Percentiles rank a stretch among this genome's conserved stretches.
Conservation (phyloP, 2,329 filamentous ascomycete species). For the Arthrinium puccinioides region DNA sequence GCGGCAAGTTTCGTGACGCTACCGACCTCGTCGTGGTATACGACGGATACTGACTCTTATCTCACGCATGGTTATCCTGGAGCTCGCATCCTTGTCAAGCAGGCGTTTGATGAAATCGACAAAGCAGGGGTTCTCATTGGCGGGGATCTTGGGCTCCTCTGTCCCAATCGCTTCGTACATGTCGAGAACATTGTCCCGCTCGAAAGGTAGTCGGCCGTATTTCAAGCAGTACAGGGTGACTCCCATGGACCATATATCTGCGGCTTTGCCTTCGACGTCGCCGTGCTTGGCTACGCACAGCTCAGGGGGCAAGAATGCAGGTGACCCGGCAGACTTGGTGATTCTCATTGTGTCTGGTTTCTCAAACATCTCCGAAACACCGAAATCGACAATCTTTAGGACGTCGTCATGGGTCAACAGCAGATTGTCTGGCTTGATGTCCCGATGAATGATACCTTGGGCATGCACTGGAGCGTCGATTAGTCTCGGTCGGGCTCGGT, state of each 20-base stretch:
- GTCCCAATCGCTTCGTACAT: slow-evolving; percentile 83
- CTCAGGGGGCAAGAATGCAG: slow-evolving; percentile 90
- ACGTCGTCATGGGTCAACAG: slow-evolving; percentile 84
- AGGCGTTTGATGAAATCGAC: slow-evolving; percentile 66
- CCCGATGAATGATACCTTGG: slow-evolving; percentile 89
- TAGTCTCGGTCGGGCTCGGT: not conserved
- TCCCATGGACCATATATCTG: slow-evolving; percentile 98
- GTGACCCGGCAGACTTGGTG: slow-evolving; percentile 87
- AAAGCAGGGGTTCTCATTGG: slow-evolving; percentile 60
- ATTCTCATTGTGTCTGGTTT: slow-evolving; percentile 81
- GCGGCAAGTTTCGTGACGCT: slow-evolving; percentile 1
- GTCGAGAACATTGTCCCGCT: slow-evolving; percentile 69
- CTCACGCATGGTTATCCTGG: slow-evolving; percentile 75
- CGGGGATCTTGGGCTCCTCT: slow-evolving; percentile 56
- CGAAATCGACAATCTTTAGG: slow-evolving; percentile 97
- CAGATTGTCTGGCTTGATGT: slow-evolving; percentile 97
- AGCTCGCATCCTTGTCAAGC: slow-evolving; percentile 77
- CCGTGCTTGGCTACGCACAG: slow-evolving; percentile 82
- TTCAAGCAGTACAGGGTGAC: slow-evolving; percentile 88
- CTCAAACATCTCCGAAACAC: slow-evolving; percentile 98
- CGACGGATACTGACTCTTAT: slow-evolving; percentile 57
- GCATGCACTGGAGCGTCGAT: slow-evolving; percentile 60
- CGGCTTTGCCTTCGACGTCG: slow-evolving; percentile 79
- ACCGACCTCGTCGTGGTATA: not conserved
- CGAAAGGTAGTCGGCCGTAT: slow-evolving; percentile 84